Evolutionary conservation across 495 filamentous ascomycete species (phyloP).

Genomic region (Pyronema domesticum): DNA sequence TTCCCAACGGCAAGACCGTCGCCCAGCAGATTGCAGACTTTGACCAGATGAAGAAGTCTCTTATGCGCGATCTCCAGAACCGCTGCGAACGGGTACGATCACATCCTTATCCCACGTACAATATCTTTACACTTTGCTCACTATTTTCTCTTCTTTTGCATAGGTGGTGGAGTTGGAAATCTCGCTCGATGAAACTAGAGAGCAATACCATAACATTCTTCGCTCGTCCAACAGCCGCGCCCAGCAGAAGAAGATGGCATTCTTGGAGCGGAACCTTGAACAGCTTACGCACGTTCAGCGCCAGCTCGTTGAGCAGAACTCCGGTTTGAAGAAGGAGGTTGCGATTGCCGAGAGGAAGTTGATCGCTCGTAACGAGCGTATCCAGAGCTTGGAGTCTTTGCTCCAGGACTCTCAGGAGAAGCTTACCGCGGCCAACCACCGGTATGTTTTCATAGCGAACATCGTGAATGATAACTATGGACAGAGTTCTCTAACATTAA

Average conservation of each 20-base stretch:
- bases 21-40: conserved; percentile 97
- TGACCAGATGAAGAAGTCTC: conserved; percentile 96
- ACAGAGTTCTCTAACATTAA: conserved; percentile 11
- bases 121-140: conserved; percentile 5
- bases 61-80: conserved; percentile 98
- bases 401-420: conserved; percentile 97
- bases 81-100: conserved; percentile 61
- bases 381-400: conserved; percentile 74
- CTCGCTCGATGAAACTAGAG: conserved; percentile 83
- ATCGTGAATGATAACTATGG: not conserved
- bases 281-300: conserved; percentile 93
- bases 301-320: conserved; percentile 95
- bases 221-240: conserved; percentile 89
- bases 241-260: conserved; percentile 99
- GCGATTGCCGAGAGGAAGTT: conserved; percentile 95
- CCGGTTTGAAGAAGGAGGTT: conserved; percentile 91
- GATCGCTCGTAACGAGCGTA: conserved; percentile 89
- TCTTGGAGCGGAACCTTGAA: conserved; percentile 93
- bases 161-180: conserved; percentile 88
- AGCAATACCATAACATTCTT: conserved; percentile 97
- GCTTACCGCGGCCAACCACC: conserved; percentile 81
- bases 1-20: conserved; percentile 71
- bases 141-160: not conserved
- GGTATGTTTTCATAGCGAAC: conserved; percentile 34
- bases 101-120: not conserved